phyloP scores from a whole-genome alignment of 306 rosid genomes.

The Gillenia trifoliata region DNA sequence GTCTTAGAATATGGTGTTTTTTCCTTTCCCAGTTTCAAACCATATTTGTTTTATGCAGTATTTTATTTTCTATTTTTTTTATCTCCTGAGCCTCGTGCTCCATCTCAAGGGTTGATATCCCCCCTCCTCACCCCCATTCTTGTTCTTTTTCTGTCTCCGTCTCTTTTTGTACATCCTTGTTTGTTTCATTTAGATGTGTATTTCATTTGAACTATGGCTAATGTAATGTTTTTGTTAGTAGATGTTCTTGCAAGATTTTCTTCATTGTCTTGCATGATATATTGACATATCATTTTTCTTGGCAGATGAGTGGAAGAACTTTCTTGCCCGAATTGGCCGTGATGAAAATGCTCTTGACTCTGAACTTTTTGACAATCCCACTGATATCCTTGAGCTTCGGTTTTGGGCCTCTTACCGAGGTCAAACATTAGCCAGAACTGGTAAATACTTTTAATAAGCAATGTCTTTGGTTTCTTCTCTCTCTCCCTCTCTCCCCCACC shows the following conservation, averaged over 20 bases:
- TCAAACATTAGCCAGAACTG: constrained; percentile 95
- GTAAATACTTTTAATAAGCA: constrained; percentile 31
- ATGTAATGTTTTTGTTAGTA: too few relatives aligned
- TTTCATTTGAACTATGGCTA: background rate
- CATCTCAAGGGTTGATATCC: background rate
- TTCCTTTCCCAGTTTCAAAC: background rate
- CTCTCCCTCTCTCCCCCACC: background rate
- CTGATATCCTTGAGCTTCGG: constrained; percentile 81
- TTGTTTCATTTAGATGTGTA: background rate
- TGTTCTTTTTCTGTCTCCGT: background rate
- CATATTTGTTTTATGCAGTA: background rate
- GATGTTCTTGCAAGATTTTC: background rate
- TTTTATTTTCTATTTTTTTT: background rate
- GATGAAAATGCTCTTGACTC: constrained; percentile 61
- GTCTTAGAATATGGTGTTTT: background rate
- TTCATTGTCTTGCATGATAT: background rate
- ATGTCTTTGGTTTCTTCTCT: constrained; percentile 1
- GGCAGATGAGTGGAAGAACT: constrained; percentile 93
- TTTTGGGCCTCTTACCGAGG: constrained; percentile 98
- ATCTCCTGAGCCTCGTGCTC: background rate
- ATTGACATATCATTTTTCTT: constrained; percentile 4
- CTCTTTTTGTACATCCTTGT: background rate
- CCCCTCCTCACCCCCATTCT: background rate
- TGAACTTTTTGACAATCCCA: constrained; percentile 49
- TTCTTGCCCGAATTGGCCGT: constrained; percentile 82